Evolutionary conservation across 805 yeast genomes (phyloP), one percentile per base, ranked within the genome.

Genomic region (Phaffomyces opuntiae): DNA sequence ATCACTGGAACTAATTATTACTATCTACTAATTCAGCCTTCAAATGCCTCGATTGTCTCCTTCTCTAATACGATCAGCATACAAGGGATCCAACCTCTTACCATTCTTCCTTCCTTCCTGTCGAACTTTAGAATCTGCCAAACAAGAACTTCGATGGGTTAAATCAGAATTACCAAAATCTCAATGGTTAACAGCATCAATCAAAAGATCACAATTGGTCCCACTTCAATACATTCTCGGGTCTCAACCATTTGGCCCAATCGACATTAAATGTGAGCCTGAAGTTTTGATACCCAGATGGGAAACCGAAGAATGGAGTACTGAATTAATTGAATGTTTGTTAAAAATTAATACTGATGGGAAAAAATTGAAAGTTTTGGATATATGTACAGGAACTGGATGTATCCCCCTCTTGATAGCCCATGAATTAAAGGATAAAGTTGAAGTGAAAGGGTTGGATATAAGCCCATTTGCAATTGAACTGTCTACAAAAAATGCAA

Each of bases 251-350:
- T 91, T 91, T 68, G 95, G 93, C 0, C 56, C 61, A 1, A 59
- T 91, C 41, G 77, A 75, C 12, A 72, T 91, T 5, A 46, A 55
- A 25, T 87, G 96, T 55, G 55, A 63, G 27, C 68, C 67, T 1
- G 80, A 80, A 0, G 97, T 88, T 2, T 66, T 91, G 49, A 90
- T 91, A 26, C 98, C 99, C 0, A 66, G 99, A 42, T 81, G 91
- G 84, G 99, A 91, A 60, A 91, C 99, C 0, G 98, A 91, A 61
- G 96, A 88, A 57, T 91, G 97, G 97, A 68, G 75, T 9, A 33
- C 66, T 27, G 71, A 70, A 45, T 59, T 84, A 19, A 62, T 67
- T 0, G 49, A 49, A 5, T 33, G 38, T 27, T 19, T 45, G 36
- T 21, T 14, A 9, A 27, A 49, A 35, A 11, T 17, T 14, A 9